A percentile compares a stretch with the other conserved stretches of the same genome.
These are phyloP conservation scores for Kodamaea kakaduensis DNA, from an alignment of 805 yeast genomes.

Conservation along the genomic window DNA sequence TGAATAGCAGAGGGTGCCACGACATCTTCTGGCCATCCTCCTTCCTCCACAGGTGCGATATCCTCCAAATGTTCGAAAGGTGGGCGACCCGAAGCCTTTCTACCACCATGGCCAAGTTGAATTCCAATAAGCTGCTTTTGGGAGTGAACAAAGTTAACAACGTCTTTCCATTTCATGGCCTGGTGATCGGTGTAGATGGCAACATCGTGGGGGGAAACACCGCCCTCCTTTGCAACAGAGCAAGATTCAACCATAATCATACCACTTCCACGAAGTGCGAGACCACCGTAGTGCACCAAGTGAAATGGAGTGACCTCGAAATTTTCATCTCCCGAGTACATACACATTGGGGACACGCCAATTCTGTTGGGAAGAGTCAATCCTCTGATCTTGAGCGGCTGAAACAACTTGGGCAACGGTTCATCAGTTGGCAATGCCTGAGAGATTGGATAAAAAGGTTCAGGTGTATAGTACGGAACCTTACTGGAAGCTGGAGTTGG, in stretches of 20 bases:
- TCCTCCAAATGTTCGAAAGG: conserved; percentile 26
- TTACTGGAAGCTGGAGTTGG: too few relatives aligned
- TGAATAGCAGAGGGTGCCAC: conserved; percentile 45
- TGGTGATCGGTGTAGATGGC: conserved; percentile 52
- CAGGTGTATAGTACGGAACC: too few relatives aligned
- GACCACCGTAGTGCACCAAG: conserved; percentile 45
- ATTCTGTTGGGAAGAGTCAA: conserved; percentile 45
- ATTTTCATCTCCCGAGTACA: conserved; percentile 40
- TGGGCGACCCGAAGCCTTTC: conserved; percentile 38
- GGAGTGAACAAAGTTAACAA: conserved; percentile 45
- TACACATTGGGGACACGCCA: conserved; percentile 57
- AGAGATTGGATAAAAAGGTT: too few relatives aligned
- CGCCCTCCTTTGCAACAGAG: conserved; percentile 38
- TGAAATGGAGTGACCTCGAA: conserved; percentile 46
- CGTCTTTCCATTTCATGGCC: conserved; percentile 34
- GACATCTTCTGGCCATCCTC: conserved; percentile 43
- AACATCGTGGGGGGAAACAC: conserved; percentile 40
- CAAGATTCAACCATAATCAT: conserved; percentile 45
- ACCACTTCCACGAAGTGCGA: conserved; percentile 49
- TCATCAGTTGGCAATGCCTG: too few relatives aligned
- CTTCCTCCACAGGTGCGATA: conserved; percentile 26
- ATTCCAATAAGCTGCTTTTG: conserved; percentile 46
- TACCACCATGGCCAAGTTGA: conserved; percentile 56
- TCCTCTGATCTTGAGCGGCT: conserved; percentile 40
- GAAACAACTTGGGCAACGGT: conserved; percentile 40